Conservation (phyloP, 2,329 filamentous ascomycete genomes). For the Neurospora sp. region DNA sequence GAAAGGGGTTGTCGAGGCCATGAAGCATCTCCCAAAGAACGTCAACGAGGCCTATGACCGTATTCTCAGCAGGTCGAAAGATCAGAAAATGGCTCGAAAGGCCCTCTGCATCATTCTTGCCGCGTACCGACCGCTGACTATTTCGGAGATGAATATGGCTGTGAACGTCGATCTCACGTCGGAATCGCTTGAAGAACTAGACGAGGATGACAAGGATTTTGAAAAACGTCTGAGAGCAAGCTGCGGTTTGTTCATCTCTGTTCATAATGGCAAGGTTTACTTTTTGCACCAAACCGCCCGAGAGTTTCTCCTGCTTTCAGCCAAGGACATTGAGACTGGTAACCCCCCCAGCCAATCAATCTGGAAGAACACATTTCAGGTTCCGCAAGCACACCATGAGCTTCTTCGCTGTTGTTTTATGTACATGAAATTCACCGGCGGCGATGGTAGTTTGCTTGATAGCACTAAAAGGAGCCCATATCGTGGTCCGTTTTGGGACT, state of each 20-base stretch:
- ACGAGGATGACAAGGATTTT: constrained; percentile 13
- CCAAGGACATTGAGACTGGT: too few relatives aligned
- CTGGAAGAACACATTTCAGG: too few relatives aligned
- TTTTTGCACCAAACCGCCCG: constrained; percentile 25
- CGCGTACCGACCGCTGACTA: constrained; percentile 8
- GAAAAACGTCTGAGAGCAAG: constrained; percentile 11
- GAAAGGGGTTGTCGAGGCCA: constrained; percentile 4
- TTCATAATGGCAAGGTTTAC: constrained; percentile 19
- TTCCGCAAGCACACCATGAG: not conserved
- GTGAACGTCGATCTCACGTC: not conserved
- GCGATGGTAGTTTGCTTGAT: not conserved
- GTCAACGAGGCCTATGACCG: constrained; percentile 23
- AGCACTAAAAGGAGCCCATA: not conserved
- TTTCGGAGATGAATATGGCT: constrained; percentile 13
- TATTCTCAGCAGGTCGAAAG: constrained; percentile 16
- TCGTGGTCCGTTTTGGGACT: not conserved
- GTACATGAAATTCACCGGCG: not conserved
- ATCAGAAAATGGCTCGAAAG: constrained; percentile 1
- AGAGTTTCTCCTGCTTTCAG: constrained; percentile 23
- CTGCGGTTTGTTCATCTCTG: constrained; percentile 22
- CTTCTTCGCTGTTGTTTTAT: not conserved
- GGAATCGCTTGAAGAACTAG: not conserved
- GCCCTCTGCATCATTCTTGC: constrained; percentile 10
- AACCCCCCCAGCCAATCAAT: too few relatives aligned
- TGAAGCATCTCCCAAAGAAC: constrained; percentile 17